These are phyloP conservation scores for Mesembryanthemum crystallinum DNA, from an alignment of 148 eudicot genomes.

Conservation along the genomic window DNA sequence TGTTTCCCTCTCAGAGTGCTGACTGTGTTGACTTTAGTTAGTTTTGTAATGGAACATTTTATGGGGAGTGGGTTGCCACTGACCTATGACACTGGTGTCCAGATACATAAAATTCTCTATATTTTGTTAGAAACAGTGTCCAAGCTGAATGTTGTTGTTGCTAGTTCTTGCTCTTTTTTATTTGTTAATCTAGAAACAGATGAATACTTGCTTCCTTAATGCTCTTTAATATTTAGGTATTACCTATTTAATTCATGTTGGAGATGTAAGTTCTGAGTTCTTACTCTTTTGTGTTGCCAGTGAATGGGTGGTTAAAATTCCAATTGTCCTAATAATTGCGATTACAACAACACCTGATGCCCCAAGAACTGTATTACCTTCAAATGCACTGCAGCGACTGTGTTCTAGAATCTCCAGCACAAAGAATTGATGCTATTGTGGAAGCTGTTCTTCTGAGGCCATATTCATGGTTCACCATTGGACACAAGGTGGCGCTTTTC, in stretches of 20 bases:
- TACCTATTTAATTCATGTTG: background rate
- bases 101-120: slow-evolving; percentile 4
- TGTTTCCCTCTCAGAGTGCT: background rate
- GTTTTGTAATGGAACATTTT: background rate
- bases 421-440: slow-evolving; percentile 75
- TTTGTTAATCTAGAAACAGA: background rate
- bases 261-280: background rate
- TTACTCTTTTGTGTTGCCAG: slow-evolving; percentile 39
- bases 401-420: slow-evolving; percentile 67
- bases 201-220: background rate
- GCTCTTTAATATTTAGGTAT: background rate
- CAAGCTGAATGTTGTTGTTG: background rate
- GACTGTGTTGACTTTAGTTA: background rate
- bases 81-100: background rate
- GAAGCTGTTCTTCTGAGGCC: slow-evolving; percentile 67
- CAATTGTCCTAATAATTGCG: slow-evolving; percentile 73
- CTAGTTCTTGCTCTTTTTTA: background rate
- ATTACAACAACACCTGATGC: slow-evolving; percentile 79
- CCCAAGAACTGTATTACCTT: slow-evolving; percentile 51
- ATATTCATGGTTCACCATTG: slow-evolving; percentile 56
- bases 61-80: background rate
- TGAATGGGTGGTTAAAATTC: slow-evolving; percentile 89
- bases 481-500: slow-evolving; percentile 74
- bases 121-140: background rate
- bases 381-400: slow-evolving; percentile 50